Evolutionary conservation across 73 alveolate species (phyloP).

Genomic region (Paramecium primaurelia): DNA sequence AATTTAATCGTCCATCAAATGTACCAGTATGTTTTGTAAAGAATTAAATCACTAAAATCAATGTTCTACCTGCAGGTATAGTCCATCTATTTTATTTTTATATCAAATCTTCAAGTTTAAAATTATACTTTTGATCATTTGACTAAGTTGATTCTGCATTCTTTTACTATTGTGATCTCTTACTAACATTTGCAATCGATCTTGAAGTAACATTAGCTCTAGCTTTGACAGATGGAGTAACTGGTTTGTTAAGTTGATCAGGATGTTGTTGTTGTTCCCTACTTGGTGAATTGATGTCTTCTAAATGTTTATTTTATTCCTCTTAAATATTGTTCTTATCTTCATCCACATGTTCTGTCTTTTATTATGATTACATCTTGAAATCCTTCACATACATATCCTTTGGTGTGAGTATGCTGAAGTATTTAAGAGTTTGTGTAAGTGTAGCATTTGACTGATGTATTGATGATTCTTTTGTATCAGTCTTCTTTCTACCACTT

Average conservation of each 20-base stretch:
- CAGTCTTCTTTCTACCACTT: not conserved
- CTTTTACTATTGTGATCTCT: conserved; percentile 44
- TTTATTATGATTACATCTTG: conserved; percentile 63
- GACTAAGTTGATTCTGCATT: conserved; percentile 68
- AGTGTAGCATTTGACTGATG: not conserved
- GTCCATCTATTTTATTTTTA: conserved; percentile 94
- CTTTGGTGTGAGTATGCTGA: conserved; percentile 54
- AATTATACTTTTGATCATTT: conserved; percentile 66
- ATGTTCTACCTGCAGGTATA: conserved; percentile 88
- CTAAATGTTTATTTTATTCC: conserved; percentile 65
- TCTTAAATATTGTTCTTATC: conserved; percentile 62
- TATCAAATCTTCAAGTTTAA: conserved; percentile 76
- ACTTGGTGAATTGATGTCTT: conserved; percentile 22
- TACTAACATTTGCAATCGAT: conserved; percentile 29
- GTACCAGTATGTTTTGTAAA: conserved; percentile 92
- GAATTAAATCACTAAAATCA: conserved; percentile 86
- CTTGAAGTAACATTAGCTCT: conserved; percentile 46
- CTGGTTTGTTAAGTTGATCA: not conserved
- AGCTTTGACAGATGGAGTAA: not conserved
- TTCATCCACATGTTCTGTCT: conserved; percentile 66
- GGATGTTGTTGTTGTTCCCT: conserved; percentile 64
- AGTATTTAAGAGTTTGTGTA: not conserved
- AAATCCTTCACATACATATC: conserved; percentile 60
- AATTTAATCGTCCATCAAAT: conserved; percentile 71
- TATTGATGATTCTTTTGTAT: not conserved